Percentiles rank a stretch among this genome's conserved stretches.
Evolutionary conservation across 371 early-diverging fungal species (phyloP).

Genomic region (Umbelopsis sp.): DNA sequence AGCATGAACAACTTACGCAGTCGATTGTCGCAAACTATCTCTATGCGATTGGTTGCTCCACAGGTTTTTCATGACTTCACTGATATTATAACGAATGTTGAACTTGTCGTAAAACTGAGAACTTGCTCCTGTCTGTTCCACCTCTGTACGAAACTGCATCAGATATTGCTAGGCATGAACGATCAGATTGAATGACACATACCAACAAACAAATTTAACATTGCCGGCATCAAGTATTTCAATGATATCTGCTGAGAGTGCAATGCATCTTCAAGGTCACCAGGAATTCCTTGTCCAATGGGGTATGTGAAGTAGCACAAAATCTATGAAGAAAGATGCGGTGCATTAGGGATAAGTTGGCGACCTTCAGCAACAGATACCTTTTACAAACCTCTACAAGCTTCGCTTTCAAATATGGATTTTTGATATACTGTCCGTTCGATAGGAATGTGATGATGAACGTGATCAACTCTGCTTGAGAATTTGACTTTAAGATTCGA

Average conservation of each 20-base stretch:
- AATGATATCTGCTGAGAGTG: conserved; percentile 76
- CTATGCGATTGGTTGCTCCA: conserved; percentile 79
- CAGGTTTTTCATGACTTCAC: conserved; percentile 87
- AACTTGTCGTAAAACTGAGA: conserved; percentile 98
- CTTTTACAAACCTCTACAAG: conserved; percentile 76
- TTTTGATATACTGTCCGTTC: conserved; percentile 82
- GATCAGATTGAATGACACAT: conserved; percentile 22
- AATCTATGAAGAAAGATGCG: conserved; percentile 45
- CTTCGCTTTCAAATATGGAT: conserved; percentile 94
- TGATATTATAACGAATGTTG: conserved; percentile 95
- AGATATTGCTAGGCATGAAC: background rate
- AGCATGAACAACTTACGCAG: conserved; percentile 48
- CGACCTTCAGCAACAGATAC: background rate
- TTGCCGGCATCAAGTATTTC: conserved; percentile 73
- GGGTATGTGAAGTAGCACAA: conserved; percentile 75
- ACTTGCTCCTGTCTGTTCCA: conserved; percentile 91
- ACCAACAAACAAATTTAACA: conserved; percentile 92
- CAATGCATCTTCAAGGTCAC: conserved; percentile 70
- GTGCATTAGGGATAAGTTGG: background rate
- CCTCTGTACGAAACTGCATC: conserved; percentile 54
- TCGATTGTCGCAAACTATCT: conserved; percentile 58
- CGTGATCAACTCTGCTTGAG: conserved; percentile 73
- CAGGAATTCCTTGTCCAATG: conserved; percentile 49
- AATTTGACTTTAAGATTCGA: conserved; percentile 55
- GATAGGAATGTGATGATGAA: conserved; percentile 82